Base-by-base conservation (phyloP, 805 yeast genomes). In the Suhomyces kilbournensis region DNA sequence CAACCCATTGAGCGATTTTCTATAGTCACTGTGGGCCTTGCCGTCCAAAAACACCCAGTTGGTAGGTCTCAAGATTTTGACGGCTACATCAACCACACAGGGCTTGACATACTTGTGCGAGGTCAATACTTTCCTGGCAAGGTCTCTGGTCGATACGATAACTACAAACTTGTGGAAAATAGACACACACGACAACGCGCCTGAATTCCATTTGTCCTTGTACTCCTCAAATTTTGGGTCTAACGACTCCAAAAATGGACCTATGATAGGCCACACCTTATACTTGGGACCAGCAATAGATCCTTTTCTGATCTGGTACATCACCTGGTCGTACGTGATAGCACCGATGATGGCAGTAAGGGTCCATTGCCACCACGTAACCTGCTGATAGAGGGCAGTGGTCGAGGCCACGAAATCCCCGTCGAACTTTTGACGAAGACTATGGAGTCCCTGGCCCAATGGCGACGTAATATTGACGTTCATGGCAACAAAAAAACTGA, bases 41-140 rank as follows among this genome's bases (percentile, higher is more conserved):
- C 99, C 99, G 66, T 94, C 99, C 64, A 91, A 74, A 70, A 94
- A 94, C 35, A 94, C 99, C 99, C 99, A 94, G 77, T 93, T 94
- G 45, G 93, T 79, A 46, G 98, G 97, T 72, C 98, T 84, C 64
- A 94, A 77, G 59, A 94, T 90, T 73, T 94, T 94, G 57, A 85
- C 79, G 19, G 99, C 99, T 50, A 91, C 98, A 68, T 94, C 99
- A 58, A 94, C 99, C 55, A 94, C 97, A 75, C 99, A 94, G 5
- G 99, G 99, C 71, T 91, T 91, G 56, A 91, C 97, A 65, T 80
- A 94, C 46, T 83, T 79, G 39, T 97, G 96, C 17, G 96, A 84
- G 65, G 83, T 85, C 62, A 93, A 79, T 55, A 91, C 83, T 64
- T 92, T 92, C 68, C 97, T 83, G 28, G 97, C 88, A 55, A 92